Base-by-base conservation (phyloP, 2,329 filamentous ascomycete genomes). In the Epicoccum nigrum region DNA sequence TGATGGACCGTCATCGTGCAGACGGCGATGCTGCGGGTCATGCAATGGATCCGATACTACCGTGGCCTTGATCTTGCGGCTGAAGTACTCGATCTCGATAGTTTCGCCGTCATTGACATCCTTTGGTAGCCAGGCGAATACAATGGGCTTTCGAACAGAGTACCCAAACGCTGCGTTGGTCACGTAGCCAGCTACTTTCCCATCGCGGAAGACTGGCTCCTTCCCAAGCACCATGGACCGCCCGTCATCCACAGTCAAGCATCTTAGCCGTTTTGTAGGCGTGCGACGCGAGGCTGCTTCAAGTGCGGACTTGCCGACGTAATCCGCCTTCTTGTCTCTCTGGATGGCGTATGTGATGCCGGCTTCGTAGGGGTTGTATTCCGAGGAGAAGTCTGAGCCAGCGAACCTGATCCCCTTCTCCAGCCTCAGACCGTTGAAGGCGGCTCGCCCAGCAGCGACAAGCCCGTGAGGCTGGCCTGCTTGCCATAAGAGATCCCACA, bases 71-170 rank as follows among this genome's bases (percentile, higher is more conserved):
- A 86, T 78, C 9, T 75, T 74, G 50, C 69, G 72, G 4, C 83
- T 82, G 67, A 87, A 86, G 62, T 87, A 87, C 59, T 85, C 83
- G 48, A 87, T 76, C 61, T 86, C 82, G 0, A 86, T 81, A 0
- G 59, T 49, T 3, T 78, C 74, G 0, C 83, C 83, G 34, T 82
- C 77, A 0, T 45, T 50, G 2, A 85, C 61, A 2, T 58, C 60
- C 9, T 66, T 74, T 0, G 83, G 83, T 11, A 87, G 68, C 72
- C 82, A 85, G 0, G 83, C 79, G 63, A 82, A 86, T 0, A 82
- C 84, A 11, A 86, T 74, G 0, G 84, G 83, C 65, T 81, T 84
- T 20, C 81, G 69, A 8, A 86, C 64, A 0, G 80, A 83, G 59
- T 83, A 86, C 0, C 81, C 84, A 60, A 86, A 87, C 0, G 81